Evolutionary conservation across 805 yeast species (phyloP), one percentile per base, ranked within the genome.

Genomic region (Lipomyces orientalis): DNA sequence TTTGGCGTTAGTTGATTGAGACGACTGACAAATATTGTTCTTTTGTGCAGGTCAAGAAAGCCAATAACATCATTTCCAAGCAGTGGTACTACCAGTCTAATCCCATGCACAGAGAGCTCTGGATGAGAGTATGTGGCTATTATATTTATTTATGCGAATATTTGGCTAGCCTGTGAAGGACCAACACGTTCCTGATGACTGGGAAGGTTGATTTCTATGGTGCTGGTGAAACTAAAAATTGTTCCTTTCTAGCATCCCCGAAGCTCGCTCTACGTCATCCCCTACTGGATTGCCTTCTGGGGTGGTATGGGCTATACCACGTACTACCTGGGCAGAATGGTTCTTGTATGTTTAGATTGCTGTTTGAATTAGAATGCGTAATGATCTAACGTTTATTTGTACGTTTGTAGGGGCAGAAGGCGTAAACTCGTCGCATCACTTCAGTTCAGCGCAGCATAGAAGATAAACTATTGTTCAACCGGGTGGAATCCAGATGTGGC

Each of bases 231-330:
- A 25, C 55, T 52, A 52, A 25, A 12, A 16, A 2, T 52, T 52
- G 16, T 1, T 14, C 6, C 16, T 4, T 43, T 43, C 16, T 61
- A 69, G 73, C 71, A 71, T 55, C 73, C 73, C 33, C 58, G 73
- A 43, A 64, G 72, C 60, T 22, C 66, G 25, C 71, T 71, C 62
- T 68, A 67, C 66, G 12, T 71, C 46, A 31, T 65, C 39, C 74
- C 74, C n/a, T 71, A 65, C 72, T 71, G 73, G 73, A 62, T 65
- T 54, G 64, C 67, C 33, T 71, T 71, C 71, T 66, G 69, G 67
- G 70, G 64, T 46, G 60, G 63, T n/a, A 46, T 64, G 31, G 72
- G 65, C 19, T 61, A 61, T 62, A 52, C 71, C 29, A 8, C 37
- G 43, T 69, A 64, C 68, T 66, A 63, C 60, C 58, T 64, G 49